Conservation (phyloP, 2,329 filamentous ascomycete species). For the Fusarium torulosum region DNA sequence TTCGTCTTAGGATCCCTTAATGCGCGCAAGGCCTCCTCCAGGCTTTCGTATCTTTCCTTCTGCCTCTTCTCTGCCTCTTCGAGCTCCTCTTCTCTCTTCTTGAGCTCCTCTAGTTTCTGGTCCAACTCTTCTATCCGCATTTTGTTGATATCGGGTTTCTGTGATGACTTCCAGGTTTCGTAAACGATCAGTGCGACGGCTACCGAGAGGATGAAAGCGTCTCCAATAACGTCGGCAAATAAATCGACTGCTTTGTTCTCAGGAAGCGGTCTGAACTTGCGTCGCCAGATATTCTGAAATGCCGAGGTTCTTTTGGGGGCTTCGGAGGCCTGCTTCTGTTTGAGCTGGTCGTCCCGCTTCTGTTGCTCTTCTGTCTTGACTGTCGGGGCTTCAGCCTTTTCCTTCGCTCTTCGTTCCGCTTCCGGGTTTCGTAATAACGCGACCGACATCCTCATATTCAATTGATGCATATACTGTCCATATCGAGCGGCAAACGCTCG, state of each 20-base stretch:
- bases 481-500: slow-evolving; percentile 71
- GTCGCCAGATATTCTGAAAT: slow-evolving; percentile 69
- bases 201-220: slow-evolving; percentile 72
- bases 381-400: slow-evolving; percentile 72
- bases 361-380: slow-evolving; percentile 74
- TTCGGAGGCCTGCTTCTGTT: slow-evolving; percentile 54
- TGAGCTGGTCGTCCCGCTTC: slow-evolving; percentile 64
- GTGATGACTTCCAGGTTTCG: slow-evolving; percentile 70
- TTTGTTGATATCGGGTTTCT: slow-evolving; percentile 70
- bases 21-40: slow-evolving; percentile 66
- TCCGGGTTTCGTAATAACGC: slow-evolving; percentile 69
- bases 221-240: slow-evolving; percentile 74
- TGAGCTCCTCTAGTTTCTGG: slow-evolving; percentile 62
- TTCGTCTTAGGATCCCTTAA: slow-evolving; percentile 70
- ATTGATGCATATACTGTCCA: slow-evolving; percentile 73
- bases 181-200: slow-evolving; percentile 69
- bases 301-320: slow-evolving; percentile 45
- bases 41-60: slow-evolving; percentile 61
- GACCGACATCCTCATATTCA: slow-evolving; percentile 75
- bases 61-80: slow-evolving; percentile 60
- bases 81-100: slow-evolving; percentile 63
- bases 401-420: slow-evolving; percentile 69
- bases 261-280: slow-evolving; percentile 72
- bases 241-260: slow-evolving; percentile 75
- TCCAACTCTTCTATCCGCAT: slow-evolving; percentile 66